Base-by-base conservation (phyloP, 352 stramenopile genomes). In the Globisporangium ultimum region DNA sequence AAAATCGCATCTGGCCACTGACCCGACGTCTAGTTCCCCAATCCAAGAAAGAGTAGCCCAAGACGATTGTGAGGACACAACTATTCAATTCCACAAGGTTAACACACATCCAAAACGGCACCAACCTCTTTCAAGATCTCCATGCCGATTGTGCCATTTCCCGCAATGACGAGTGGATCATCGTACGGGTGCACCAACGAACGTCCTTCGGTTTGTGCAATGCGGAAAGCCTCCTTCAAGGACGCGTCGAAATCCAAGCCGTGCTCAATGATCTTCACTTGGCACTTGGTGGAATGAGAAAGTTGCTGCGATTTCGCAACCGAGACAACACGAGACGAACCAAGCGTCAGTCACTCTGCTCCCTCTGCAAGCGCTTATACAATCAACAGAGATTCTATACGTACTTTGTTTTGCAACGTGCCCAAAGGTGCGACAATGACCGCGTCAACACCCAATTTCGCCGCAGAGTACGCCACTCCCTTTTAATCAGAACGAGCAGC, bases 181-280 rank as follows among this genome's bases (percentile, higher is more conserved):
- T 99, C 95, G 70, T 99, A 99, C 34, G 97, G 97, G 70, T 99
- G 96, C 36, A 99, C 89, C 55, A 99, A 89, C 28, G 93, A 96
- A 32, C 97, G 80, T 0, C 93, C 90, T 58, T 99, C 93, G 28
- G 90, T 84, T 20, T 89, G 69, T 14, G 95, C 84, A 40, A 99
- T 84, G 48, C 94, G 79, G 47, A 91, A 96, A 9, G 96, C 94
- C 64, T 98, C 95, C 65, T 88, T 89, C 55, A 88, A 60, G 7
- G 97, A 97, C 53, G 97, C 96, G 63, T 99, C 92, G 72, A 99
- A 99, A 73, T 98, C 97, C 14, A 96, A 84, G 24, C 97, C 97
- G 71, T 98, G 86, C 56, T 99, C 84, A 51, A 96, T 76, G 43
- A 99, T 96, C 57, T 91, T 92, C 17, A 98, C 53, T 89, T 93